Evolutionary conservation across 2,329 filamentous ascomycete genomes (phyloP).

Genomic region (Aspergillus phoenicis): DNA sequence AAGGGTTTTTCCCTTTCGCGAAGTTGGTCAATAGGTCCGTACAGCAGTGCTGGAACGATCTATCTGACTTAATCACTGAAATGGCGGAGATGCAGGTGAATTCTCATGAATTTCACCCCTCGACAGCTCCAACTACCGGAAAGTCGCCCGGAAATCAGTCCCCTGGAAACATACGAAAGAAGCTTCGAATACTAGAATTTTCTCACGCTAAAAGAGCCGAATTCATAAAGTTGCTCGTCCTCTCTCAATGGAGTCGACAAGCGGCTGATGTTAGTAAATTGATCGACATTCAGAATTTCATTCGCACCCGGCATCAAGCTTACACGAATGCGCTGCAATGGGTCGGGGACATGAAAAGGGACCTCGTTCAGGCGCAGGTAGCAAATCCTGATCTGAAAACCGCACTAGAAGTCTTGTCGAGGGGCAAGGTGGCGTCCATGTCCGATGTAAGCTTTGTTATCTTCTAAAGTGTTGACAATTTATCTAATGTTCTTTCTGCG

Average conservation of each 20-base stretch:
- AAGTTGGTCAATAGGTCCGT: conserved; percentile 75
- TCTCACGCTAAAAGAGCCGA: conserved; percentile 77
- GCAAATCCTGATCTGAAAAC: conserved; percentile 90
- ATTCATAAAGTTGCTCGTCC: conserved; percentile 90
- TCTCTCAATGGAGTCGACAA: conserved; percentile 85
- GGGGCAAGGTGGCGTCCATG: conserved; percentile 75
- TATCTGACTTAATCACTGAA: conserved; percentile 69
- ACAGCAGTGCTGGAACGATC: conserved; percentile 78
- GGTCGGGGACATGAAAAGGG: conserved; percentile 72
- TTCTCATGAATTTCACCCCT: conserved; percentile 39
- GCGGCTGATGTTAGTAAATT: conserved; percentile 78
- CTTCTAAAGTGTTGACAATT: conserved; percentile 7
- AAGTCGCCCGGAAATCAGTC: conserved; percentile 40
- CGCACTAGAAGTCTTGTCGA: conserved; percentile 80
- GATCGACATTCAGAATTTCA: conserved; percentile 80
- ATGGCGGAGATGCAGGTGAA: conserved; percentile 70
- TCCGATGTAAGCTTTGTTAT: conserved; percentile 64
- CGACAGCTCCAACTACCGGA: conserved; percentile 26
- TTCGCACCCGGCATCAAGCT: conserved; percentile 63
- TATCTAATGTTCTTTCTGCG: conserved; percentile 20
- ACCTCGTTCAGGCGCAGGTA: conserved; percentile 71
- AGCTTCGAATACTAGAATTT: conserved; percentile 73
- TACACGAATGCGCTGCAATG: conserved; percentile 65
- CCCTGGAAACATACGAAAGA: conserved; percentile 72
- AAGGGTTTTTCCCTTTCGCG: conserved; percentile 75